These are phyloP conservation scores for Heritiera fomes DNA, from an alignment of 345 rosid species.

Conservation along the genomic window DNA sequence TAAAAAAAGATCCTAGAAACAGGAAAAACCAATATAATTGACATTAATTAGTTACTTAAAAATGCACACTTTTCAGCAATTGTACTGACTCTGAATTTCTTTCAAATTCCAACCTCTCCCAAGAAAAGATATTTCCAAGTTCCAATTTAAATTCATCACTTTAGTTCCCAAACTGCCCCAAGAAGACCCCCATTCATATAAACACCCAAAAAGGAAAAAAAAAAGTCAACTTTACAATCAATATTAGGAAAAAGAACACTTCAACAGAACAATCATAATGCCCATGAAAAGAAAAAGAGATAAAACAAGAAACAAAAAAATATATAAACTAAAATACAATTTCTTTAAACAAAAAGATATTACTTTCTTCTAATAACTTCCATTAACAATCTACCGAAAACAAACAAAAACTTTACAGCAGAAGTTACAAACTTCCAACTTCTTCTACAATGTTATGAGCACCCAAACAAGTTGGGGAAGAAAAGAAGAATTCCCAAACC, in stretches of 20 bases:
- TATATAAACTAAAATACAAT: neutral
- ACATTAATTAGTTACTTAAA: neutral
- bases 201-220: neutral
- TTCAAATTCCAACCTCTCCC: neutral
- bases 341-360: neutral
- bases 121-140: neutral
- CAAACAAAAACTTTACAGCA: neutral
- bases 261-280: neutral
- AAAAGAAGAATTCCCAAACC: constrained; percentile 36
- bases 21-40: neutral
- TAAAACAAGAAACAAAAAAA: neutral
- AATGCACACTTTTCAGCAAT: neutral
- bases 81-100: neutral
- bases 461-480: neutral
- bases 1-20: neutral
- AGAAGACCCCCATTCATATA: neutral
- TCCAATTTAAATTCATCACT: neutral
- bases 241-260: neutral
- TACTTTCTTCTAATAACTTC: neutral
- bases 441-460: neutral
- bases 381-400: neutral
- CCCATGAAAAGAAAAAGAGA: neutral
- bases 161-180: neutral
- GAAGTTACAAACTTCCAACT: neutral
- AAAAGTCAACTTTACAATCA: neutral